Conservation (phyloP, 768 basidiomycete species). For the Mycena venus region DNA sequence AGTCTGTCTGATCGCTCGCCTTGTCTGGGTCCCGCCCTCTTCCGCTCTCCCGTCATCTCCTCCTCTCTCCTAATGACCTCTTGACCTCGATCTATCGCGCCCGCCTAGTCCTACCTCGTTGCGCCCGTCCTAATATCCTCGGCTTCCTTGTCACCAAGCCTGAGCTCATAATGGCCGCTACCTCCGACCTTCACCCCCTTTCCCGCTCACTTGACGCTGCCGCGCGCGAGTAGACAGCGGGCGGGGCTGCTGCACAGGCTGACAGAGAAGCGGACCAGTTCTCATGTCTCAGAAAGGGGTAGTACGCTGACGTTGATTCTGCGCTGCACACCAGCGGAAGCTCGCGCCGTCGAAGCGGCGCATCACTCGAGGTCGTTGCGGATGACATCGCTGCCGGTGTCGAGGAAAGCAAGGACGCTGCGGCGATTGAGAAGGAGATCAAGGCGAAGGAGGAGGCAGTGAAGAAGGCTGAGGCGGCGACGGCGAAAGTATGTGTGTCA, state of each 20-base stretch:
- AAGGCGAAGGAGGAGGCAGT: conserved; percentile 26
- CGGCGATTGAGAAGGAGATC: conserved; percentile 24
- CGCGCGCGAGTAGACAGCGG: background rate
- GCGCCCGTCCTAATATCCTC: no score
- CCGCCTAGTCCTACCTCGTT: no score
- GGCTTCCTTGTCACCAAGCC: no score
- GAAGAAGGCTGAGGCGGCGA: conserved; percentile 8
- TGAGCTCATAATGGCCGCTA: no score
- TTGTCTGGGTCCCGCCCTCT: no score
- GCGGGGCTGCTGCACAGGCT: background rate
- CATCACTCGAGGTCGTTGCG: background rate
- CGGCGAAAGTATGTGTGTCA: conserved; percentile 1
- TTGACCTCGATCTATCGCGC: no score
- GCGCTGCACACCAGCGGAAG: no score
- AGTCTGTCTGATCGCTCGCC: no score
- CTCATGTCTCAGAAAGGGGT: no score
- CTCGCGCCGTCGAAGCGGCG: background rate
- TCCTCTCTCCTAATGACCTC: no score
- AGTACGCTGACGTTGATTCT: no score
- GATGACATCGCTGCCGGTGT: background rate
- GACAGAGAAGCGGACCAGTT: background rate
- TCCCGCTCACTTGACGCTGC: background rate
- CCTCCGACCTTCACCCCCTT: background rate
- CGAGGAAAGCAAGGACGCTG: conserved; percentile 16
- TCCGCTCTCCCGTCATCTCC: no score